These are phyloP conservation scores for Pelargonium australe DNA, from an alignment of 441 rosid species.

Conservation along the genomic window DNA sequence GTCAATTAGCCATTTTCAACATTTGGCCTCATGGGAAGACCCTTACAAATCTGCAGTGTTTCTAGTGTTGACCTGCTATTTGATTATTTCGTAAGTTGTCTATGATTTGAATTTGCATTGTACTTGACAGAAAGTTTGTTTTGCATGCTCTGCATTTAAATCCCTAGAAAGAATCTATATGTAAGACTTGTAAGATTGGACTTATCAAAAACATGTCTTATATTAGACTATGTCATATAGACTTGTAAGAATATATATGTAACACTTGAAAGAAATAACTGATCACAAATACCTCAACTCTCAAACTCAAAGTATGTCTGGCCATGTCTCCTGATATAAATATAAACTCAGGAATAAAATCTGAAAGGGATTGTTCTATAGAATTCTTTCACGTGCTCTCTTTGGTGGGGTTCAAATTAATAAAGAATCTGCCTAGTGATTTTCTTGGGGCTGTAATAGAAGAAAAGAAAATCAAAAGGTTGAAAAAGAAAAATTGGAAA, in stretches of 20 bases:
- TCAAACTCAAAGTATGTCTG: neutral
- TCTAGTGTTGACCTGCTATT: slow-evolving; percentile 41
- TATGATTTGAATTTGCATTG: slow-evolving; percentile 9
- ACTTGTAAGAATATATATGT: too few species aligned
- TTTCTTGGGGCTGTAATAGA: too few species aligned
- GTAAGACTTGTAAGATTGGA: too few species aligned
- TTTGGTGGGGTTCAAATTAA: too few species aligned
- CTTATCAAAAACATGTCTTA: too few species aligned
- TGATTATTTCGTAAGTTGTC: slow-evolving; percentile 48
- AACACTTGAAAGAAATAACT: neutral
- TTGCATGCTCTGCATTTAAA: neutral
- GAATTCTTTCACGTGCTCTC: too few species aligned
- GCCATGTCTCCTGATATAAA: neutral
- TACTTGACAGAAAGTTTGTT: slow-evolving; percentile 9
- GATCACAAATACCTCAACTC: neutral
- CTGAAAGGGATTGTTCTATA: neutral
- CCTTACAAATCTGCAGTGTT: slow-evolving; percentile 55
- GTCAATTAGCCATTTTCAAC: slow-evolving; percentile 37
- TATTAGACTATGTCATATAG: too few species aligned
- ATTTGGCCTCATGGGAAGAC: slow-evolving; percentile 62
- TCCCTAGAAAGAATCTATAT: neutral
- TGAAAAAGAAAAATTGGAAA: neutral
- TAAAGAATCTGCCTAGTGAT: too few species aligned
- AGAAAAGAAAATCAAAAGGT: too few species aligned
- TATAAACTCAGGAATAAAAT: neutral